These are phyloP conservation scores for Capsella rubella DNA, from an alignment of 441 rosid species.

Conservation along the genomic window DNA sequence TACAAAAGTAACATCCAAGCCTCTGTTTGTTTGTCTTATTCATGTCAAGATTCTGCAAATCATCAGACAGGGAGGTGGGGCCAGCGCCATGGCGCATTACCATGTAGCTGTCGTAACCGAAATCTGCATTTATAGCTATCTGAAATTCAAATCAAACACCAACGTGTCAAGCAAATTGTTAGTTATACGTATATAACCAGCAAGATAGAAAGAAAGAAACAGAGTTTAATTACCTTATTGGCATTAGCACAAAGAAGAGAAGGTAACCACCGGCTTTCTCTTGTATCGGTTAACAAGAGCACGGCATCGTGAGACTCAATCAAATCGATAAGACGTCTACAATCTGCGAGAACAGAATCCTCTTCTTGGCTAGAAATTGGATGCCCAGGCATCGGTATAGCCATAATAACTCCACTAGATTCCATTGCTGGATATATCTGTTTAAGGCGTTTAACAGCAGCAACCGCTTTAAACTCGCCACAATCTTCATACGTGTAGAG, in stretches of 20 bases:
- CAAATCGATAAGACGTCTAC: conserved; percentile 66
- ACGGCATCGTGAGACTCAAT: conserved; percentile 87
- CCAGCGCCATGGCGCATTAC: conserved; percentile 98
- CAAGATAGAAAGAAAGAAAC: conserved; percentile 14
- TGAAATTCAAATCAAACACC: conserved; percentile 37
- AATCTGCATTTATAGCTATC: conserved; percentile 88
- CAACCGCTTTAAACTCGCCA: conserved; percentile 85
- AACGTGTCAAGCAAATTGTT: background rate
- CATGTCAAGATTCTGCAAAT: conserved; percentile 52
- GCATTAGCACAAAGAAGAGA: conserved; percentile 80
- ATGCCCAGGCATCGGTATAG: conserved; percentile 99
- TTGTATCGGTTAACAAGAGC: conserved; percentile 94
- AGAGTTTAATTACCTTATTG: conserved; percentile 68
- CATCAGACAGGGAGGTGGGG: conserved; percentile 54
- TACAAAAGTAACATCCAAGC: conserved; percentile 97
- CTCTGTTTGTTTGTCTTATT: conserved; percentile 54
- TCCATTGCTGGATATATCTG: conserved; percentile 90
- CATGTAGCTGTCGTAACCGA: conserved; percentile 95
- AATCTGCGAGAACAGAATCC: conserved; percentile 72
- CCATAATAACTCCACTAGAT: conserved; percentile 82
- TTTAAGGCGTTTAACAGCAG: conserved; percentile 88
- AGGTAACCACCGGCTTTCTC: conserved; percentile 99
- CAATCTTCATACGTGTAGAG: conserved; percentile 88
- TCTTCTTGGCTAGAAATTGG: conserved; percentile 83
- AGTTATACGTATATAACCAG: background rate